Conservation (phyloP, 2,329 filamentous ascomycete species). For the Cercospora canescens region DNA sequence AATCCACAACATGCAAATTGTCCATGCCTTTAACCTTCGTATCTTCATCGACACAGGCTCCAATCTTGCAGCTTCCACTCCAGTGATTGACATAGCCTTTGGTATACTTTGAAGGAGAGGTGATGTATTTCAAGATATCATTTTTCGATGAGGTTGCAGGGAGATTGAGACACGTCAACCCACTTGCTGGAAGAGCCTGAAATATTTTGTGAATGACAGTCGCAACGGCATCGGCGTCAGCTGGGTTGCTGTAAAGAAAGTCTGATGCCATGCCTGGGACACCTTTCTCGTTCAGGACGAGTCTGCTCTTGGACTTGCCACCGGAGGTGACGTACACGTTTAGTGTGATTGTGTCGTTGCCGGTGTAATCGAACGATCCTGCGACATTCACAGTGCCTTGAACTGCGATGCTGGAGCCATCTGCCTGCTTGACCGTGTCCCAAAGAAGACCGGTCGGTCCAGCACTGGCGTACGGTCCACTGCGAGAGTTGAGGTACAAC, state of each 20-base stretch:
- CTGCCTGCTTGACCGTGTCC: conserved; percentile 55
- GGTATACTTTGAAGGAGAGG: conserved; percentile 50
- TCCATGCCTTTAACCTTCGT: conserved; percentile 50
- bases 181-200: conserved; percentile 43
- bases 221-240: conserved; percentile 51
- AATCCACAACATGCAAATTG: conserved; percentile 56
- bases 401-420: conserved; percentile 50
- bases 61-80: conserved; percentile 55
- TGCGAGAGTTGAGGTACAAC: conserved; percentile 50
- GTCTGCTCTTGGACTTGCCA: conserved; percentile 50
- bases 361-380: conserved; percentile 51
- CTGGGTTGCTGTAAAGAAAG: conserved; percentile 52
- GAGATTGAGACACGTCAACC: conserved; percentile 52
- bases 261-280: conserved; percentile 54
- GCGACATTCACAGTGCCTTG: conserved; percentile 56
- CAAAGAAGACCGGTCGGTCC: conserved; percentile 57
- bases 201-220: conserved; percentile 55
- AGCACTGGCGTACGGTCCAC: conserved; percentile 56
- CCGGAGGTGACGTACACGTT: conserved; percentile 61
- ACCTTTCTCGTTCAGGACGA: conserved; percentile 55
- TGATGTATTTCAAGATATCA: conserved; percentile 54
- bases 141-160: conserved; percentile 47
- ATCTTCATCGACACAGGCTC: conserved; percentile 50
- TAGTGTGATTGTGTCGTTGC: conserved; percentile 54
- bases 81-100: conserved; percentile 55